phyloP scores from a whole-genome alignment of 441 rosid genomes.

The Populus hybrid region DNA sequence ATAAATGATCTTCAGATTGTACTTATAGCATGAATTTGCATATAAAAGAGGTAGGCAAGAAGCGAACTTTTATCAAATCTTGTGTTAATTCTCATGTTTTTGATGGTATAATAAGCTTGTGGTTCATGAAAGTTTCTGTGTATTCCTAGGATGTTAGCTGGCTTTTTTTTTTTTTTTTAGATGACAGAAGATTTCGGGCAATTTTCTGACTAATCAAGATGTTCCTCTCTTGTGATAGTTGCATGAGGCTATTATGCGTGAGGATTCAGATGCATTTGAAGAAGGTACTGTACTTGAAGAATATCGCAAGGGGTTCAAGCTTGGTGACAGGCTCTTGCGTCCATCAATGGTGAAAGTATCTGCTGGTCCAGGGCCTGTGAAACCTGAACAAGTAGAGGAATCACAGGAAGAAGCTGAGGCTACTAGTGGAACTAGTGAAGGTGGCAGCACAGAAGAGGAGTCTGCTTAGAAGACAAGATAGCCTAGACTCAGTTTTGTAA shows the following conservation, averaged over 20 bases:
- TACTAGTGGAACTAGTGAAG: conserved; percentile 30
- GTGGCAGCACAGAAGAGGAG: conserved; percentile 30
- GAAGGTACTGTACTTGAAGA: conserved; percentile 79
- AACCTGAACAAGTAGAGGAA: conserved; percentile 30
- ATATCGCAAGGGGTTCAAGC: conserved; percentile 79
- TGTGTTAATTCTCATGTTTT: neutral
- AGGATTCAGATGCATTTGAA: conserved; percentile 72
- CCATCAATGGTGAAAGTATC: conserved; percentile 98
- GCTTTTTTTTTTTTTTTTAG: neutral
- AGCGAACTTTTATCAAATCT: neutral
- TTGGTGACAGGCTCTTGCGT: conserved; percentile 83
- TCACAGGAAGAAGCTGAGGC: conserved; percentile 36
- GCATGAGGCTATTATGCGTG: conserved; percentile 95
- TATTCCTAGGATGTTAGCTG: neutral
- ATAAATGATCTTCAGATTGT: conserved; percentile 5
- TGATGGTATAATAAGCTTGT: neutral
- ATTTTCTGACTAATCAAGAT: conserved; percentile 21
- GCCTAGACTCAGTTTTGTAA: conserved; percentile 36
- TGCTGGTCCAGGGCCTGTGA: conserved; percentile 92
- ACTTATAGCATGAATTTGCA: conserved; percentile 9
- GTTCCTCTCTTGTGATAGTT: conserved; percentile 38
- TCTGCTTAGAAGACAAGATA: conserved; percentile 28
- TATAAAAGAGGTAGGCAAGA: neutral
- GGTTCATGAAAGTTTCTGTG: neutral
- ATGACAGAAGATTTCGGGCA: neutral